Evolutionary conservation across 2,329 filamentous ascomycete genomes (phyloP), one percentile per base, ranked within the genome.

Genomic region (Aaosphaeria pasadenensis): DNA sequence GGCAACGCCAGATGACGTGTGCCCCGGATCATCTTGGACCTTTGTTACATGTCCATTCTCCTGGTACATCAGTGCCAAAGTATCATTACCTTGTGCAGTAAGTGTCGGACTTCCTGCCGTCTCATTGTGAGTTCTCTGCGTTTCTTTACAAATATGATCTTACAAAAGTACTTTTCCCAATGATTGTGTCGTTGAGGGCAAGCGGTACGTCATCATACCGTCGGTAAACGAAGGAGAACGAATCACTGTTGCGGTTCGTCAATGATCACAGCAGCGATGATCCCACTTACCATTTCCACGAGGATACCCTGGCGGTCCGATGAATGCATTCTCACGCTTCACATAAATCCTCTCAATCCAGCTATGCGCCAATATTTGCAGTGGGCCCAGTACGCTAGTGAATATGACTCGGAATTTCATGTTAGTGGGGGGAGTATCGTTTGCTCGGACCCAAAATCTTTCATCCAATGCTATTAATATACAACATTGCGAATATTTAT

Each of bases 1-100:
- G 5, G 47, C 32, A 5, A 29, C 41, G 13, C 50, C 50, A 11
- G 46, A 44, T 30, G 36, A 31, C 33, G n/a, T 5, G 41, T 48
- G 49, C 11, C 13, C 29, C 5, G 13, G 39, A 46, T 49, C 50
- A 2, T 52, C 30, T 13, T 38, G 11, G 11, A 49, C 42, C 30
- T 30, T 46, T n/a, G 50, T 52, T 2, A 49, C 46, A 39, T 52
- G 50, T 5, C 50, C 50, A 31, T 52, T 52, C 42, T 52, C 50
- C 40, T 46, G 40, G 40, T 52, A 49, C 35, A 52, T 30, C 11
- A 52, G 38, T 31, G 43, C 9, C 11, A 52, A 33, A 7, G 40
- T 32, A 32, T 52, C 50, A 43, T 39, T 42, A n/a, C 43, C 39
- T 9, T 30, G 43, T 36, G 43, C 50, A 44, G 38, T 7, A 5